Percentiles rank a stretch among this genome's conserved stretches.
Evolutionary conservation across 345 rosid species (phyloP).

Genomic region (Sonneratia alba): DNA sequence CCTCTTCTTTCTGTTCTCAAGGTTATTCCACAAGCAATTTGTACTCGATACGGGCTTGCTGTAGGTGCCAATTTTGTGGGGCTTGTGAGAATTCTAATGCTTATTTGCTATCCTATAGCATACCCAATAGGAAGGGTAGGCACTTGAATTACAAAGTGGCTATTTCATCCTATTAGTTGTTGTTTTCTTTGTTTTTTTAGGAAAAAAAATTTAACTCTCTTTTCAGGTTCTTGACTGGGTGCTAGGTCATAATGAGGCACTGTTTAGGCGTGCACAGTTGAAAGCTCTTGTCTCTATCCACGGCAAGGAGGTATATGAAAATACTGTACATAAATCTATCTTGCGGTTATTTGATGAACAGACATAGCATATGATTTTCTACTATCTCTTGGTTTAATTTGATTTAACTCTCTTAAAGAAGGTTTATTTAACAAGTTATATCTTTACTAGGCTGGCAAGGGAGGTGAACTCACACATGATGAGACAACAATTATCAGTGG

Average conservation of each 20-base stretch:
- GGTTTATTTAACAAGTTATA: background rate
- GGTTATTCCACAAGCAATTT: slow-evolving; percentile 98
- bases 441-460: slow-evolving; percentile 79
- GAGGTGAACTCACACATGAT: slow-evolving; percentile 97
- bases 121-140: slow-evolving; percentile 86
- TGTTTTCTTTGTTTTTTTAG: background rate
- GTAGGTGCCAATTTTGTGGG: slow-evolving; percentile 80
- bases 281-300: slow-evolving; percentile 95
- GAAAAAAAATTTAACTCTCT: background rate
- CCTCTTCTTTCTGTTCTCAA: slow-evolving; percentile 12
- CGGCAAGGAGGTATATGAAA: slow-evolving; percentile 60
- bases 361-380: background rate
- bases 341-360: background rate
- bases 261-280: slow-evolving; percentile 91
- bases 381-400: background rate
- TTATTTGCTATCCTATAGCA: slow-evolving; percentile 74
- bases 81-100: slow-evolving; percentile 82
- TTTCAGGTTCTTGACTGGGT: slow-evolving; percentile 74
- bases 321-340: background rate
- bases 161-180: background rate
- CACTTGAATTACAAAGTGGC: background rate
- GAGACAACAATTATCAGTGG: slow-evolving; percentile 96
- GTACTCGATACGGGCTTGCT: slow-evolving; percentile 88
- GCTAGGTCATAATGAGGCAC: slow-evolving; percentile 81
- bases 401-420: background rate